These are phyloP conservation scores for Phytophthora cactorum DNA, from an alignment of 352 stramenopile genomes.

Conservation along the genomic window DNA sequence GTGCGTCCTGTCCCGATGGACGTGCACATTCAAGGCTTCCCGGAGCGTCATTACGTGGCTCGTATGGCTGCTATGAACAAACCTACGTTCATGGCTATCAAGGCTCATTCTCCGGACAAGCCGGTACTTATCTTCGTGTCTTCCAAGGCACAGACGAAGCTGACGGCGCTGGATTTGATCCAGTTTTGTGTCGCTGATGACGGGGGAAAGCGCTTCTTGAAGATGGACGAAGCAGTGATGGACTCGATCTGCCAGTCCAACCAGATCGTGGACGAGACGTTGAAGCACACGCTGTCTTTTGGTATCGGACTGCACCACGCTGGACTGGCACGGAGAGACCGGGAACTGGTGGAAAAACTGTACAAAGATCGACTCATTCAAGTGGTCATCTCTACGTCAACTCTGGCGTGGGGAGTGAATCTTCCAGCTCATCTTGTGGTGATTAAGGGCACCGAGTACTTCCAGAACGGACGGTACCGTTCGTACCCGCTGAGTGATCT, in stretches of 20 bases:
- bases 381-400: conserved; percentile 93
- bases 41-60: conserved; percentile 96
- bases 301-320: conserved; percentile 98
- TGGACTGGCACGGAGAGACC: conserved; percentile 86
- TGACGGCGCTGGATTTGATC: conserved; percentile 98
- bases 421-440: conserved; percentile 98
- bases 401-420: conserved; percentile 96
- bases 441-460: conserved; percentile 99
- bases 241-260: conserved; percentile 86
- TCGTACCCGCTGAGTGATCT: conserved; percentile 99
- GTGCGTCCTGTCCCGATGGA: conserved; percentile 97
- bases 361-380: conserved; percentile 97
- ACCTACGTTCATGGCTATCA: conserved; percentile 97
- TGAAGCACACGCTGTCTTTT: conserved; percentile 97
- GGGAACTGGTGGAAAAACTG: conserved; percentile 96
- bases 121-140: conserved; percentile 98
- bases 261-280: conserved; percentile 88
- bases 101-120: conserved; percentile 94
- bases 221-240: conserved; percentile 91
- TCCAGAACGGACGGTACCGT: conserved; percentile 94
- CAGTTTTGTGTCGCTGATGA: conserved; percentile 90
- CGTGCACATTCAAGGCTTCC: conserved; percentile 97
- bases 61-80: conserved; percentile 99
- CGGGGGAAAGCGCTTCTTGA: conserved; percentile 94
- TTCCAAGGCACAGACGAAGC: conserved; percentile 96